phyloP scores from a whole-genome alignment of 768 basidiomycete species.

The Mycena crocata region DNA sequence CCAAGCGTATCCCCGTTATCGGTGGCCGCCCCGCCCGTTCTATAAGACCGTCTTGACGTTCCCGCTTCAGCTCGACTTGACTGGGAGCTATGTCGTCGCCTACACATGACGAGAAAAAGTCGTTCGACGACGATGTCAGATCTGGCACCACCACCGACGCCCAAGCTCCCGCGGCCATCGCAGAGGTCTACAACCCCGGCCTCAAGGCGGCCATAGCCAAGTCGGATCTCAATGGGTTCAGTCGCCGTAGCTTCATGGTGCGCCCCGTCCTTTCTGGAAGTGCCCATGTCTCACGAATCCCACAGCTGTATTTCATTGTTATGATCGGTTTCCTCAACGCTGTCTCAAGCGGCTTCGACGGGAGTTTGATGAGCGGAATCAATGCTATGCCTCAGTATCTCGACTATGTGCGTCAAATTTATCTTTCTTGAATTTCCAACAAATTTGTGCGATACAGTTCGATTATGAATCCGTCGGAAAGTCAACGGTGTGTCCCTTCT shows the following conservation, averaged over 20 bases:
- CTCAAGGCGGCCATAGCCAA: constrained; percentile 27
- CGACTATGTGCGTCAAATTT: constrained; percentile 20
- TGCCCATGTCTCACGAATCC: not conserved
- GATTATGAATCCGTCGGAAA: constrained; percentile 29
- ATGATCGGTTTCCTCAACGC: constrained; percentile 39
- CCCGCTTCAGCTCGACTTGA: not conserved
- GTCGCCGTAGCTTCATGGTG: constrained; percentile 34
- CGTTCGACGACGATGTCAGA: constrained; percentile 32
- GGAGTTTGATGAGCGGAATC: constrained; percentile 37
- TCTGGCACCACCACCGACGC: not conserved
- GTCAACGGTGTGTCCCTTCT: constrained; percentile 18
- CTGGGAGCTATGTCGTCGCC: constrained; percentile 24
- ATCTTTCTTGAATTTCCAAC: not conserved
- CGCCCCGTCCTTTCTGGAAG: not conserved
- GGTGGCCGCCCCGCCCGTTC: not conserved
- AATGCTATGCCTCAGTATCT: constrained; percentile 38
- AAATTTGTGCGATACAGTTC: constrained; percentile 4
- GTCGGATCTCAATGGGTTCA: constrained; percentile 27
- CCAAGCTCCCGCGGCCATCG: constrained; percentile 8
- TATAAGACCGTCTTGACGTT: constrained; percentile 10
- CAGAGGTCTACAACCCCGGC: constrained; percentile 33
- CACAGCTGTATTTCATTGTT: constrained; percentile 38
- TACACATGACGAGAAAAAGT: constrained; percentile 29
- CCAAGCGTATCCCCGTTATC: constrained; percentile 4
- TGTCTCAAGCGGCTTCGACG: constrained; percentile 38